Base-by-base conservation (phyloP, 352 stramenopile genomes). In the Thraustochytrium striatum region DNA sequence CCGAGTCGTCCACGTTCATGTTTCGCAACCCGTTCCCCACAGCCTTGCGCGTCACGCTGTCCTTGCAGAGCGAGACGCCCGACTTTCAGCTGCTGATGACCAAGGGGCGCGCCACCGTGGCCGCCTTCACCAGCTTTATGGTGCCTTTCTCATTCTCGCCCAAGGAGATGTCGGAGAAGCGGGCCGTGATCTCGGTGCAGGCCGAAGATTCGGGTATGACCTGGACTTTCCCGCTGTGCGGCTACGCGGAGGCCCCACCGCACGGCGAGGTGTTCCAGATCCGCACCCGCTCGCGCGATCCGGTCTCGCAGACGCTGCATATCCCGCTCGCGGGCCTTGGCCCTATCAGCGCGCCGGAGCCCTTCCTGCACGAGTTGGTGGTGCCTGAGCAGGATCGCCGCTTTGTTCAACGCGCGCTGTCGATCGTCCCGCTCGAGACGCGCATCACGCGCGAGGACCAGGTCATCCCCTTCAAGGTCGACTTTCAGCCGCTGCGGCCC, bases 1-100 rank as follows among this genome's bases (percentile, higher is more conserved):
- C 88, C 9, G 86, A 88, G 0, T 94, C 87, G 21, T 91, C 89
- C 41, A 87, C 94, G 35, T 95, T 97, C 58, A 87, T 87, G 0
- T 97, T 97, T 79, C 90, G 92, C 59, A 97, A 97, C 72, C 93
- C 93, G 5, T 97, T 97, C 35, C 86, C 87, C 0, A 86, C 91
- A 28, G 81, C 86, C 0, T 81, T 97, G 19, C 75, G 87, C 0
- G 85, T 97, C 0, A 89, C 94, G 25, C 85, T 97, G 1, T 87
- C 88, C 58, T 84, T 38, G 82, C 32, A 70, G 69, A 58, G 21
- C 30, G 16, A 21, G 35, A 28, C 33, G 32, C 32, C 16, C 1
- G 55, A 35, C 44, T 87, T 88, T 38, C 61, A 69, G 28, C 80
- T 90, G 21, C 81, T 89, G 30, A 79, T 69, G 85, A 9, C 85